phyloP scores from a whole-genome alignment of 1,139 yeast species.

The Tardiomyces blankii region DNA sequence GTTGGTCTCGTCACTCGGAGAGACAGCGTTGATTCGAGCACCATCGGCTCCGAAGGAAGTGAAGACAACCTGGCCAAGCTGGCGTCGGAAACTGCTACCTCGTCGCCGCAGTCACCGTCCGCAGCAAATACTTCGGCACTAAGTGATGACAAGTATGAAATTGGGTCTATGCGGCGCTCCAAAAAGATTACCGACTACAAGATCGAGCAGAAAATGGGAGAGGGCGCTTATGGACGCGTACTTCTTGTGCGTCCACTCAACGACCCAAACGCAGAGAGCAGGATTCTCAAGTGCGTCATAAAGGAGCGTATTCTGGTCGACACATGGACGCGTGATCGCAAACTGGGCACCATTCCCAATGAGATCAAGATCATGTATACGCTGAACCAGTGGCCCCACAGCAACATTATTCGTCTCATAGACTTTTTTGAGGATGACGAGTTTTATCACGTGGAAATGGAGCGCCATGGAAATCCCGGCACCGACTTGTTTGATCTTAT shows the following conservation, averaged over 20 bases:
- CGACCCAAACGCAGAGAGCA: slow-evolving; percentile 44
- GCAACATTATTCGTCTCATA: slow-evolving; percentile 69
- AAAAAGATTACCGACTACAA: slow-evolving; percentile 63
- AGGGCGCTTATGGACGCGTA: slow-evolving; percentile 95
- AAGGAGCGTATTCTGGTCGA: slow-evolving; percentile 90
- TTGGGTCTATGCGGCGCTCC: slow-evolving; percentile 28
- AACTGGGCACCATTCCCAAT: slow-evolving; percentile 84
- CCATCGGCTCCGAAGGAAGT: background rate
- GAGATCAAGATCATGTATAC: slow-evolving; percentile 89
- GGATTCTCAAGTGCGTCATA: slow-evolving; percentile 80
- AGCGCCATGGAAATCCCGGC: slow-evolving; percentile 81
- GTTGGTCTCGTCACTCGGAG: background rate
- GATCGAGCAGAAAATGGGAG: slow-evolving; percentile 73
- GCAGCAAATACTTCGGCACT: background rate
- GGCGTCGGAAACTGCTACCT: slow-evolving; percentile 7
- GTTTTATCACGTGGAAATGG: slow-evolving; percentile 82
- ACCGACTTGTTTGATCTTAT: slow-evolving; percentile 86
- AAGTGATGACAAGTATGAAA: slow-evolving; percentile 3
- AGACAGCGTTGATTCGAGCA: background rate
- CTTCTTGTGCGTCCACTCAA: slow-evolving; percentile 61
- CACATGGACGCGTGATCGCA: slow-evolving; percentile 92
- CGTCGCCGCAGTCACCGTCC: slow-evolving; percentile 1
- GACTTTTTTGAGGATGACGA: slow-evolving; percentile 90
- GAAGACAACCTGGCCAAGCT: slow-evolving; percentile 10
- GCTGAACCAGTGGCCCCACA: slow-evolving; percentile 60